Evolutionary conservation across 257 asterid genomes (phyloP).

Genomic region (Lycium barbarum): DNA sequence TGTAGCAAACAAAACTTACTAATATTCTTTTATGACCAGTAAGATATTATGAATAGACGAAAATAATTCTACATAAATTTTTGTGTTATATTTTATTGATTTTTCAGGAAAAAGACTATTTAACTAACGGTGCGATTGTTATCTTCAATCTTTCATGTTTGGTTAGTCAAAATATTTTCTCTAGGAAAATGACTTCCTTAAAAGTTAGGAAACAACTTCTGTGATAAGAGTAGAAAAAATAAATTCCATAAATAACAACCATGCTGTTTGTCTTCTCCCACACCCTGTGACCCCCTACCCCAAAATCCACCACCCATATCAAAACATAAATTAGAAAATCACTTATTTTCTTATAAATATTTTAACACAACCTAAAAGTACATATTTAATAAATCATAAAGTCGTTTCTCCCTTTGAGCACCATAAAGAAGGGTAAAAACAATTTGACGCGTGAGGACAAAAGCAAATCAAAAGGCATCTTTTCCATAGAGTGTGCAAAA

Average conservation of each 20-base stretch:
- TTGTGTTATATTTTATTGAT: background rate
- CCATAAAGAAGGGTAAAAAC: conserved; percentile 11
- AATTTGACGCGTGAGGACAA: conserved; percentile 16
- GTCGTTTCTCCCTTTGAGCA: background rate
- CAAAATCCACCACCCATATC: background rate
- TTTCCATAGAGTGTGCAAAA: conserved; percentile 9
- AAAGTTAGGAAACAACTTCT: background rate
- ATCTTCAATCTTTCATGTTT: background rate
- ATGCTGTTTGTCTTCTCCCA: no score
- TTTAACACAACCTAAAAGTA: background rate
- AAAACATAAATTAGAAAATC: background rate
- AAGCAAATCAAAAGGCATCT: conserved; percentile 20
- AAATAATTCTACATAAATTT: no score
- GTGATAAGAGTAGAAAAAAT: no score
- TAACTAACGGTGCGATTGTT: background rate
- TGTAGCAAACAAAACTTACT: background rate
- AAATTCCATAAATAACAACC: no score
- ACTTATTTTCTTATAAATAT: background rate
- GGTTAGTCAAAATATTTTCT: no score
- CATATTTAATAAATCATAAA: no score
- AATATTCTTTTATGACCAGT: no score
- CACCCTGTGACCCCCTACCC: no score
- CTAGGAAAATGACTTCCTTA: no score
- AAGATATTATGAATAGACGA: no score
- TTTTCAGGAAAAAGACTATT: background rate